phyloP scores from a whole-genome alignment of 768 basidiomycete genomes.

The Hemileccinum rubropunctum region DNA sequence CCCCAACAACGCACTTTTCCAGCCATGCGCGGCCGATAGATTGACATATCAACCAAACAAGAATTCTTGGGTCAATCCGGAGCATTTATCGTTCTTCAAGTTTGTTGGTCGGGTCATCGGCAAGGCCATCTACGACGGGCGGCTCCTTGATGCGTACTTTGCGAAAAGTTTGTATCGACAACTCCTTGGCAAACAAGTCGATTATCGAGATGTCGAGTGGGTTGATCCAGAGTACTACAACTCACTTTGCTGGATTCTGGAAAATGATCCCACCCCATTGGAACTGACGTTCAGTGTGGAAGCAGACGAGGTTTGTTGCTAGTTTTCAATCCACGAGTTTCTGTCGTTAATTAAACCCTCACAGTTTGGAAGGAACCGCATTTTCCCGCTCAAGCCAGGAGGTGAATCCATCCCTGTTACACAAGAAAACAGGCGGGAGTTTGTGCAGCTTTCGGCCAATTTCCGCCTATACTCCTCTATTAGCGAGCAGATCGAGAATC shows the following conservation, averaged over 20 bases:
- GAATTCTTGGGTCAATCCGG: conserved; percentile 90
- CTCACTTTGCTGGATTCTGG: conserved; percentile 95
- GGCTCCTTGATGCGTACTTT: conserved; percentile 96
- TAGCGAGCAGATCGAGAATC: conserved; percentile 90
- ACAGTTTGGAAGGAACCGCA: conserved; percentile 88
- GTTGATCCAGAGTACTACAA: conserved; percentile 99
- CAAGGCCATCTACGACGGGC: conserved; percentile 95
- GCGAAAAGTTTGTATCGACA: conserved; percentile 96
- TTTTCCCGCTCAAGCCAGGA: conserved; percentile 81
- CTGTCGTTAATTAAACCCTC: not conserved
- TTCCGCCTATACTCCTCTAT: conserved; percentile 93
- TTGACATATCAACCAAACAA: conserved; percentile 96
- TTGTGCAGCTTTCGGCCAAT: conserved; percentile 92
- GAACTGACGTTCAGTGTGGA: conserved; percentile 96
- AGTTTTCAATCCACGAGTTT: not conserved
- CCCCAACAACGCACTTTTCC: conserved; percentile 97
- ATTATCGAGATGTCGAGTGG: conserved; percentile 96
- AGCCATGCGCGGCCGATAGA: conserved; percentile 93
- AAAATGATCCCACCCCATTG: conserved; percentile 85
- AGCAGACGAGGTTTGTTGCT: conserved; percentile 71
- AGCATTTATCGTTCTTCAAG: conserved; percentile 97
- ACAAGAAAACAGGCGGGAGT: conserved; percentile 95
- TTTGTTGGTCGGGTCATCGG: conserved; percentile 98
- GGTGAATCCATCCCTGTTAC: conserved; percentile 87
- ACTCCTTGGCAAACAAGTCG: conserved; percentile 89